These are phyloP conservation scores for Eucalyptus tenuipes DNA, from an alignment of 345 rosid species.

Conservation along the genomic window DNA sequence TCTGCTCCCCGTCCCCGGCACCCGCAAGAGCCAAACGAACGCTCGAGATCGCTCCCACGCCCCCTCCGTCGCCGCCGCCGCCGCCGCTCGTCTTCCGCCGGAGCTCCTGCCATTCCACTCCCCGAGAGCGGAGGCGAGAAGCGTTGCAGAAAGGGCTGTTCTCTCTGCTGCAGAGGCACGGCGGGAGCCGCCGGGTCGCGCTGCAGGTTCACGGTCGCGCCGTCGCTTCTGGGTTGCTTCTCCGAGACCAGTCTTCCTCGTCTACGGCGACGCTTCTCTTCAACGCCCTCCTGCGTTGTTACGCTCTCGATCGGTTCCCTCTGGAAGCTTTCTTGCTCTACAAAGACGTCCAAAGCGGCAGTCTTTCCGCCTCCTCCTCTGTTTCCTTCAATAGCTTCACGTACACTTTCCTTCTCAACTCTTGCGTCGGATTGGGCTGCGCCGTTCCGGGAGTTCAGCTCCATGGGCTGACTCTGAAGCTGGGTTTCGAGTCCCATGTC, in stretches of 20 bases:
- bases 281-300: conserved; percentile 6
- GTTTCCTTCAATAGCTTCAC: conserved; percentile 13
- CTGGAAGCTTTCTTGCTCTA: conserved; percentile 1
- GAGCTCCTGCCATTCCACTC: not conserved
- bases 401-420: conserved; percentile 9
- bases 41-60: not conserved
- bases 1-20: not conserved
- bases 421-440: conserved; percentile 1
- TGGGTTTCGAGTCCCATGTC: conserved; percentile 49
- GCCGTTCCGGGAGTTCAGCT: conserved; percentile 35
- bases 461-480: conserved; percentile 42
- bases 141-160: not conserved
- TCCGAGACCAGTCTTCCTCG: not conserved
- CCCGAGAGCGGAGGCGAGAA: not conserved
- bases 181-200: not conserved
- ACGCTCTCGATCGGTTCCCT: conserved; percentile 5
- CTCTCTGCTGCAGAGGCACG: not conserved
- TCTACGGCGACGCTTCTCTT: not conserved
- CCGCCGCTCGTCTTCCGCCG: not conserved
- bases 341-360: not conserved
- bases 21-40: not conserved
- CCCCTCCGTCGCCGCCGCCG: not conserved
- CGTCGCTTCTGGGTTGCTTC: not conserved
- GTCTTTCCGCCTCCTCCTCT: not conserved
- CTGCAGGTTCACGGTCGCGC: not conserved